Evolutionary conservation across 2,329 filamentous ascomycete genomes (phyloP), one percentile per base, ranked within the genome.

Genomic region (Aureobasidium sp.): DNA sequence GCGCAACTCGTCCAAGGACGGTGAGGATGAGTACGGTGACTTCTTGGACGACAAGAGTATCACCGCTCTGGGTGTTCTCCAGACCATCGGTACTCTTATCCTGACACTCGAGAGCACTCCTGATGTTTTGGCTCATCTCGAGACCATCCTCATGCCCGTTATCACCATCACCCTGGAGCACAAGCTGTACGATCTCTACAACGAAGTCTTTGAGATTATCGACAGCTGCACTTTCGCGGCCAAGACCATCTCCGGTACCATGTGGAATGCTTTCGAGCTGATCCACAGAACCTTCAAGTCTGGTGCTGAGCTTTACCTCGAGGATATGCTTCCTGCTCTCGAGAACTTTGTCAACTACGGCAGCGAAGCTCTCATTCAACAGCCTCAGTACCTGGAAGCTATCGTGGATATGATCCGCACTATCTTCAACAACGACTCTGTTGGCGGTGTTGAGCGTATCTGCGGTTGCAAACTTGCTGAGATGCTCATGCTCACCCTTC

Each of bases 31-130:
- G 36, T 96, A 90, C 69, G 91, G 90, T 36, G 94, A 97, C 70
- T 96, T 95, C 76, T 76, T 96, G 53, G 94, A 99, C 70, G 94
- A 99, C 77, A 99, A 99, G 84, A 96, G 91, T 72, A 97, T 99
- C 62, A 97, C 94, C 6, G 94, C 94, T 13, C 81, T 99, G 37
- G 94, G 94, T 74, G 94, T 99, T 57, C 76, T 99, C 68, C 94
- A 99, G 77, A 99, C 94, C 9, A 99, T 99, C 66, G 94, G 94
- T 37, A 99, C 94, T 9, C 83, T 99, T 9, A 99, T 99, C 65
- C 84, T 99, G 44, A 99, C 94, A 0, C 81, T 99, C 9, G 94
- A 99, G 79, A 97, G 92, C 78, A 97, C 93, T 0, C 94, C 94
- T 0, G 94, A 97, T 71, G 93, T 99, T 25, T 83, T 99, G 13